Conservation (phyloP, 306 rosid species). For the Glycyrrhiza uralensis region DNA sequence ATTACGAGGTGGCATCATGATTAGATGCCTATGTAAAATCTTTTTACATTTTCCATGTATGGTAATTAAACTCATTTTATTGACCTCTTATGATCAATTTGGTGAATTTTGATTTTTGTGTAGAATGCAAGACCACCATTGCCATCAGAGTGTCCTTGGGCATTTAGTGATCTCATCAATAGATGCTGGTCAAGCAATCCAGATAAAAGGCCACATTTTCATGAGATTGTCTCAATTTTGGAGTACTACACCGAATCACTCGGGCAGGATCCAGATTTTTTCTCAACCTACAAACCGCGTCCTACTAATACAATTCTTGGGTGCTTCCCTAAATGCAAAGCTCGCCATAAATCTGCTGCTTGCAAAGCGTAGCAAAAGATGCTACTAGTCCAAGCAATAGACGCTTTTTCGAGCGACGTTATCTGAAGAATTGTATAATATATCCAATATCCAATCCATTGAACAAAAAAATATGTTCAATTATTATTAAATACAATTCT, state of each 20-base stretch:
- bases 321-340: conserved; percentile 56
- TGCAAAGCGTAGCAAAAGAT: conserved; percentile 26
- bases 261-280: conserved; percentile 64
- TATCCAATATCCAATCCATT: not conserved
- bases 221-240: conserved; percentile 66
- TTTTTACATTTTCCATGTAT: too few relatives aligned
- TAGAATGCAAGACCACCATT: conserved; percentile 96
- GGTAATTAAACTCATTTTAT: too few relatives aligned
- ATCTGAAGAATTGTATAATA: conserved; percentile 22
- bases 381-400: conserved; percentile 2
- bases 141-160: conserved; percentile 76
- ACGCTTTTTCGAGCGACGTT: not conserved
- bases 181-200: conserved; percentile 87
- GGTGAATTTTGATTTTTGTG: conserved; percentile 22
- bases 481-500: conserved; percentile 13
- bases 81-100: not conserved
- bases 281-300: conserved; percentile 49
- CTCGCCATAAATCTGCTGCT: conserved; percentile 34
- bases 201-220: conserved; percentile 72
- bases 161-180: conserved; percentile 62
- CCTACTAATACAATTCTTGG: conserved; percentile 26
- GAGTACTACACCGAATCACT: conserved; percentile 53
- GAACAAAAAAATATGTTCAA: conserved; percentile 26
- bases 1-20: too few relatives aligned
- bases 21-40: too few relatives aligned